Evolutionary conservation across 1,139 yeast species (phyloP).

Genomic region (Zygosaccharomyces pseudobailii): DNA sequence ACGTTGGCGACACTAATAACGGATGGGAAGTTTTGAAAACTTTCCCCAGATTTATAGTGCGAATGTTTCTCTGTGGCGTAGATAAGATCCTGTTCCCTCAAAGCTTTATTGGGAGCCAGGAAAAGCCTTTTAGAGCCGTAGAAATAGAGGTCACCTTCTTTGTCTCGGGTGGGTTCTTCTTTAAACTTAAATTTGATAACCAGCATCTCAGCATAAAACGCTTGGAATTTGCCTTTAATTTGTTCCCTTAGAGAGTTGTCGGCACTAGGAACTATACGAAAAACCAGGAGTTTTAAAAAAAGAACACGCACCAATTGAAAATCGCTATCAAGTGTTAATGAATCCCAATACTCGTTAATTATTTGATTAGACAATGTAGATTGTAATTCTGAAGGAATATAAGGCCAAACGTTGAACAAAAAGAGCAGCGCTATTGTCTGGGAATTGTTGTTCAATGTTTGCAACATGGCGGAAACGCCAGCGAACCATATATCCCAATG

Average conservation of each 20-base stretch:
- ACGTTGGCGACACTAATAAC: constrained; percentile 18
- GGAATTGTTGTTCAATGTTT: constrained; percentile 25
- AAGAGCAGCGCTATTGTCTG: constrained; percentile 26
- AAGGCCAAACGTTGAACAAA: constrained; percentile 31
- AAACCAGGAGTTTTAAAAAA: constrained; percentile 24
- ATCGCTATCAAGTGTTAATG: constrained; percentile 18
- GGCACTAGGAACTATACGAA: constrained; percentile 15
- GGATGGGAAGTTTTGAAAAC: constrained; percentile 15
- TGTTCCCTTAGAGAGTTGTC: constrained; percentile 3
- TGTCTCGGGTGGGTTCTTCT: constrained; percentile 6
- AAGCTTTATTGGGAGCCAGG: constrained; percentile 12
- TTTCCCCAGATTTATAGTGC: constrained; percentile 5
- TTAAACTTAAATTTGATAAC: constrained; percentile 7
- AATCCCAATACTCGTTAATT: constrained; percentile 20
- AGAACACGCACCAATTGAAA: constrained; percentile 22
- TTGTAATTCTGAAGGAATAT: constrained; percentile 15
- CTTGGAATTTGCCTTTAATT: constrained; percentile 11
- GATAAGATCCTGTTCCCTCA: constrained; percentile 17
- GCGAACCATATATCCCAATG: constrained; percentile 28
- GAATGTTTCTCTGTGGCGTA: constrained; percentile 10
- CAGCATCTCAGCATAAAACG: constrained; percentile 13
- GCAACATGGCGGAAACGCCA: constrained; percentile 25
- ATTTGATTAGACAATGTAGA: constrained; percentile 7
- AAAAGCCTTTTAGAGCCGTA: constrained; percentile 18
- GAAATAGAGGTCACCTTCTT: constrained; percentile 14